phyloP scores from a whole-genome alignment of 2,329 filamentous ascomycete species.

The Stachybotrys echinatus region DNA sequence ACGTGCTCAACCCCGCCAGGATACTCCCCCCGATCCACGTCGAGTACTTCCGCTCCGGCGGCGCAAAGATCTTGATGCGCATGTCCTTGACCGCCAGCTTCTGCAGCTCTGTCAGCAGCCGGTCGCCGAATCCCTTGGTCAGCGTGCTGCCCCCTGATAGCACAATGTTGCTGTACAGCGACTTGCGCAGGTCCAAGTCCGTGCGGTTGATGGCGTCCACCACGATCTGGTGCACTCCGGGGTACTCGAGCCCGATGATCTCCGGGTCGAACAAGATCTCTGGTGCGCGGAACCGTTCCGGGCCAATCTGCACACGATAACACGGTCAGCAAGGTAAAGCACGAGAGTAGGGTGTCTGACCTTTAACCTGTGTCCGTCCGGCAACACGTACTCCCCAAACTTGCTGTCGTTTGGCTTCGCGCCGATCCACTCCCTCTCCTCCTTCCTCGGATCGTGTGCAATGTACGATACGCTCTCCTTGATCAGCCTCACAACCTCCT shows the following conservation, averaged over 20 bases:
- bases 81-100: conserved; percentile 95
- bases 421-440: conserved; percentile 93
- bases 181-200: conserved; percentile 91
- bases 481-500: conserved; percentile 96
- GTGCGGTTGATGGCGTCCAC: conserved; percentile 93
- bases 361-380: conserved; percentile 92
- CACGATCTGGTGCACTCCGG: conserved; percentile 95
- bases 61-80: conserved; percentile 98
- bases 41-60: conserved; percentile 95
- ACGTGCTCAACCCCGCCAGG: conserved; percentile 91
- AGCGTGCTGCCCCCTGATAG: conserved; percentile 93
- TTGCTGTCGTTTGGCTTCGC: conserved; percentile 74
- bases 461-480: conserved; percentile 95
- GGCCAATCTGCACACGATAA: conserved; percentile 59
- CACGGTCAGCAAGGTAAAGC: conserved; percentile 10
- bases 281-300: conserved; percentile 90
- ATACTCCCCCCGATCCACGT: conserved; percentile 99
- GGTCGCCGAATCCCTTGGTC: conserved; percentile 94
- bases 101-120: conserved; percentile 87
- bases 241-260: conserved; percentile 90
- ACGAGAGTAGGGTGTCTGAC: conserved; percentile 31
- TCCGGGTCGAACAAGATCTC: conserved; percentile 98
- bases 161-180: conserved; percentile 93
- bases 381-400: conserved; percentile 79
- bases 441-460: conserved; percentile 81